Percentiles rank a stretch among this genome's conserved stretches.
These are phyloP conservation scores for Zymoseptoria crescenta DNA, from an alignment of 2,329 filamentous ascomycete species.

Conservation along the genomic window DNA sequence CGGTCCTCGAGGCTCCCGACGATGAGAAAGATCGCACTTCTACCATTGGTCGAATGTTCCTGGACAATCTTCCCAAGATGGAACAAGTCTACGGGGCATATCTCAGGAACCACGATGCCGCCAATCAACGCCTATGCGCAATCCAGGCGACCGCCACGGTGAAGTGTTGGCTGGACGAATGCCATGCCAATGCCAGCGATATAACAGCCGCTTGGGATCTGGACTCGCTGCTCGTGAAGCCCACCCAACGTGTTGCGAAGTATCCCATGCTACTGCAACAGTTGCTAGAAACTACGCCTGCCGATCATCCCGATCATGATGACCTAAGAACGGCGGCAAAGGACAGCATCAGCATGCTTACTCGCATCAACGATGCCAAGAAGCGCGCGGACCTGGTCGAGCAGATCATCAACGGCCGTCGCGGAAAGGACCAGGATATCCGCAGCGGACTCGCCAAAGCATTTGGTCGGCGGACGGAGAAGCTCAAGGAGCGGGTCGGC, in stretches of 20 bases:
- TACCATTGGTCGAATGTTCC: constrained; percentile 52
- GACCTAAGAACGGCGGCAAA: constrained; percentile 64
- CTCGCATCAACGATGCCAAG: constrained; percentile 85
- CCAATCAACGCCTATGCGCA: constrained; percentile 52
- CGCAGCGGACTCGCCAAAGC: constrained; percentile 78
- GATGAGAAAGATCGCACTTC: constrained; percentile 53
- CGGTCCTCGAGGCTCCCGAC: constrained; percentile 30
- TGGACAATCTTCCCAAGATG: constrained; percentile 49
- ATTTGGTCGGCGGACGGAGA: constrained; percentile 82
- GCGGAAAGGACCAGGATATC: constrained; percentile 82
- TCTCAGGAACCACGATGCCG: constrained; percentile 56
- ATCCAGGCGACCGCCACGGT: constrained; percentile 54
- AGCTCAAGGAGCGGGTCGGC: constrained; percentile 64
- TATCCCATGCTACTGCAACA: constrained; percentile 82
- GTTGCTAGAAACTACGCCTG: constrained; percentile 68
- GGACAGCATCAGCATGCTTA: constrained; percentile 55
- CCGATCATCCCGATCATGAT: constrained; percentile 71
- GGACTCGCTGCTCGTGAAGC: constrained; percentile 93
- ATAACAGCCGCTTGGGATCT: constrained; percentile 91
- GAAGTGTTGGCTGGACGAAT: constrained; percentile 81
- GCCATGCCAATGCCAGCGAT: constrained; percentile 84
- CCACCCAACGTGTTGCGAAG: constrained; percentile 87
- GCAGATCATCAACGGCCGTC: constrained; percentile 64
- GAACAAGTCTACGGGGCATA: constrained; percentile 59
- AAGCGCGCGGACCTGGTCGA: constrained; percentile 89